Percentiles rank a stretch among this genome's conserved stretches.
Evolutionary conservation across 768 basidiomycete species (phyloP).

Genomic region (Lentinula raphanica): DNA sequence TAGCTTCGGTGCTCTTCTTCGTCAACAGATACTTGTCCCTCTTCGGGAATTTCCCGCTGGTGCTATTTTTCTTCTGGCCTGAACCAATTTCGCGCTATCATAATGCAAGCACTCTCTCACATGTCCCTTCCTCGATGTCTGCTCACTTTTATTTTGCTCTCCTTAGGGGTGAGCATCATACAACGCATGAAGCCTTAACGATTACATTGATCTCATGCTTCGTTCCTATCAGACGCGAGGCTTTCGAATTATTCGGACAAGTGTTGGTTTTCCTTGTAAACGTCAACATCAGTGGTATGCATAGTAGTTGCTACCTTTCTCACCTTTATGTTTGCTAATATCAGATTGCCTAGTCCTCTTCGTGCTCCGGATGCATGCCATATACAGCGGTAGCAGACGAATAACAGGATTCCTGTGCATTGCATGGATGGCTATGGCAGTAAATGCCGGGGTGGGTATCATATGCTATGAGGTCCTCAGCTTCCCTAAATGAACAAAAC

Average conservation of each 20-base stretch:
- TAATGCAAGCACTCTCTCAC: background rate
- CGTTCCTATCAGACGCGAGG: background rate
- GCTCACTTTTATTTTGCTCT: background rate
- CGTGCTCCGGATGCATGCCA: background rate
- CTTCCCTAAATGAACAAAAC: too few relatives aligned
- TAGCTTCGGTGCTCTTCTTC: conserved; percentile 1
- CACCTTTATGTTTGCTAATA: background rate
- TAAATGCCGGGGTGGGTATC: background rate
- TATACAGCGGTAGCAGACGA: background rate
- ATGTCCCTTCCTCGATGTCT: too few relatives aligned
- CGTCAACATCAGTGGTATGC: background rate
- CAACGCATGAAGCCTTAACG: background rate
- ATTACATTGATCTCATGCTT: background rate
- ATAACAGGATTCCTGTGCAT: background rate
- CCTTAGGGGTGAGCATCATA: background rate
- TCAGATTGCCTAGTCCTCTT: background rate
- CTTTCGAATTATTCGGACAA: background rate
- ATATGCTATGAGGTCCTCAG: background rate
- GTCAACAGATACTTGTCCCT: conserved; percentile 4
- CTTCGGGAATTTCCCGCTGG: background rate
- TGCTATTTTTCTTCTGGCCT: conserved; percentile 1
- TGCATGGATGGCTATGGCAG: background rate
- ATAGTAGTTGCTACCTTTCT: background rate
- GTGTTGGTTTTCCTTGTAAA: background rate
- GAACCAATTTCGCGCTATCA: background rate